Conservation (phyloP, 2,329 filamentous ascomycete genomes). For the Beauveria medogensis region DNA sequence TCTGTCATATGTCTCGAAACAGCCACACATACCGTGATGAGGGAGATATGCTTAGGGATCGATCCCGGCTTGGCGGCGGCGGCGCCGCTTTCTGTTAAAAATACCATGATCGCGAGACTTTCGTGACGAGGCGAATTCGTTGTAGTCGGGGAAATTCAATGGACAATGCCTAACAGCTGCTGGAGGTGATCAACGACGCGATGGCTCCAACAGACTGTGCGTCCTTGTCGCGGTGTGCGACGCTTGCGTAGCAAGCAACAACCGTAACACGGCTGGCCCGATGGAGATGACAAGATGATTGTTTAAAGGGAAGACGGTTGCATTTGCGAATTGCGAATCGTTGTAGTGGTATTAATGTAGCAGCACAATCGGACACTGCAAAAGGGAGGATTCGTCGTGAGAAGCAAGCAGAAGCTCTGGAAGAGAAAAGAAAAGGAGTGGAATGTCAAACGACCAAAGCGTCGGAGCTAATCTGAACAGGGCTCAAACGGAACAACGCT, state of each 20-base stretch:
- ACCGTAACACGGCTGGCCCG: neutral
- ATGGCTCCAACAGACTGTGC: neutral
- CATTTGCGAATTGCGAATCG: neutral
- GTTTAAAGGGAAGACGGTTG: no score
- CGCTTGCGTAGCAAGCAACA: neutral
- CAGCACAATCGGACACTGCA: neutral
- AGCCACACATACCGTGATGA: conserved; percentile 15
- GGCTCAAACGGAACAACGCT: neutral
- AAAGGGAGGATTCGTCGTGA: neutral
- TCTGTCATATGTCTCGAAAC: neutral
- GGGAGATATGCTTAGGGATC: conserved; percentile 13
- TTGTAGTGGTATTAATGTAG: neutral
- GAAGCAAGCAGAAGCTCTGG: neutral
- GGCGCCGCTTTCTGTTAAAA: neutral
- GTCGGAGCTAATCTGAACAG: neutral
- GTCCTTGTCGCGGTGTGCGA: neutral
- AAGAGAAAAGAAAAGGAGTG: conserved; percentile 1
- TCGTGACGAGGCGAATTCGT: neutral
- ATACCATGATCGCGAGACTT: neutral
- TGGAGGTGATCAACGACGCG: neutral
- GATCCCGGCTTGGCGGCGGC: conserved; percentile 8
- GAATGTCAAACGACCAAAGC: neutral
- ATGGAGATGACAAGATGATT: neutral
- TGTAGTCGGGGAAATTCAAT: neutral
- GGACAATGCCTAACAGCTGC: neutral